A percentile compares a stretch with the other conserved stretches of the same genome.
phyloP scores from a whole-genome alignment of 2,329 filamentous ascomycete genomes.

The Aspergillus ochraceoroseus region DNA sequence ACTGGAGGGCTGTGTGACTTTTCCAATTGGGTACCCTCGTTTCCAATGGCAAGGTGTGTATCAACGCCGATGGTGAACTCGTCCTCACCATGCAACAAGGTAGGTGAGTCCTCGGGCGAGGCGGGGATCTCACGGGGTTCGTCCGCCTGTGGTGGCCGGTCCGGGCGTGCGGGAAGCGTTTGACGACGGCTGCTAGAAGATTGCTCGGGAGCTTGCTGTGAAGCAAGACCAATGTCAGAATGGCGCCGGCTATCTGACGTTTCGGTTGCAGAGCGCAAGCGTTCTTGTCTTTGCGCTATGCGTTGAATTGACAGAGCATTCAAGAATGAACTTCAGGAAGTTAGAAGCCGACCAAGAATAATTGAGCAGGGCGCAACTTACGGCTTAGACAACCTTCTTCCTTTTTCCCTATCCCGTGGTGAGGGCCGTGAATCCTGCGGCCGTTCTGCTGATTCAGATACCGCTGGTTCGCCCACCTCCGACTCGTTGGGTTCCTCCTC shows the following conservation, averaged over 20 bases:
- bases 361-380: constrained; percentile 9
- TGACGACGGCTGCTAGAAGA: constrained; percentile 2
- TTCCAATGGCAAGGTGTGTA: constrained; percentile 12
- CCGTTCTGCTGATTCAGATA: neutral
- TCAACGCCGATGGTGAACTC: constrained; percentile 16
- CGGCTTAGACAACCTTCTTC: constrained; percentile 18
- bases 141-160: neutral
- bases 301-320: constrained; percentile 14
- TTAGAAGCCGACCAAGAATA: neutral
- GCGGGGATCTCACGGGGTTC: constrained; percentile 10
- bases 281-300: constrained; percentile 14
- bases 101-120: constrained; percentile 13
- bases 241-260: constrained; percentile 9
- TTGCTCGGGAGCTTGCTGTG: constrained; percentile 4
- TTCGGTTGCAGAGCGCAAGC: constrained; percentile 1
- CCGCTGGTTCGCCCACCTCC: neutral
- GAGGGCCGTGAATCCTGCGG: neutral
- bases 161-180: constrained; percentile 9
- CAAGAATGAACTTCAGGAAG: constrained; percentile 15
- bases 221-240: constrained; percentile 9
- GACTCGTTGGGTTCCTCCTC: constrained; percentile 2
- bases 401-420: constrained; percentile 3
- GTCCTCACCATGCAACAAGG: constrained; percentile 12
- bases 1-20: constrained; percentile 20
- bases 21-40: constrained; percentile 14